phyloP scores from a whole-genome alignment of 192 early-diverging fungal genomes.

The Powellomyces hirtus region DNA sequence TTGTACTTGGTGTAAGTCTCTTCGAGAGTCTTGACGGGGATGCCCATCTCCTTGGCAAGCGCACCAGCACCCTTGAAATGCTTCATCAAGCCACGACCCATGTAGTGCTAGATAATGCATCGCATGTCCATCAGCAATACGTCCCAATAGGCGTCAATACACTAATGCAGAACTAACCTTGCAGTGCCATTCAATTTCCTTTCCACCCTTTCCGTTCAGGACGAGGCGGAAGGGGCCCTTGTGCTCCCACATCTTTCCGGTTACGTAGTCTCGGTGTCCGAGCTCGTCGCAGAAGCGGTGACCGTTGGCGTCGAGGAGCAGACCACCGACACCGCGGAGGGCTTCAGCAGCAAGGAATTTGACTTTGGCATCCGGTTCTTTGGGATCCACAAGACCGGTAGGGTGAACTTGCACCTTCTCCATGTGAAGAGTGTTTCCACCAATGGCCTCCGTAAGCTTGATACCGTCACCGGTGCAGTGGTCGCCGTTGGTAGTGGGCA shows the following conservation, averaged over 20 bases:
- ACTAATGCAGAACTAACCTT: conserved; percentile 33
- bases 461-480: conserved; percentile 95
- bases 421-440: conserved; percentile 87
- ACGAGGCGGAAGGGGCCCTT: conserved; percentile 83
- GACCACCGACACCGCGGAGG: conserved; percentile 88
- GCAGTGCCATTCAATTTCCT: conserved; percentile 92
- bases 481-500: conserved; percentile 91
- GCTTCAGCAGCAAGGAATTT: conserved; percentile 97
- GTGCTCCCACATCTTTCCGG: conserved; percentile 81
- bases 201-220: conserved; percentile 78
- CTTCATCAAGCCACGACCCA: conserved; percentile 86
- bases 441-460: conserved; percentile 76
- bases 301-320: conserved; percentile 77
- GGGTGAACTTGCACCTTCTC: conserved; percentile 97
- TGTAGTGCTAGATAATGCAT: conserved; percentile 59
- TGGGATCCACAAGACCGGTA: conserved; percentile 89
- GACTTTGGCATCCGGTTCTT: conserved; percentile 84
- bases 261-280: conserved; percentile 91
- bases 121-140: neutral
- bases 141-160: neutral
- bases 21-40: conserved; percentile 27
- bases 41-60: conserved; percentile 74
- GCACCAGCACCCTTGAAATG: conserved; percentile 71
- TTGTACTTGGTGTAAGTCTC: conserved; percentile 53
- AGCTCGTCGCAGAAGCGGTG: conserved; percentile 91